Conservation (phyloP, 768 basidiomycete species). For the button mushroom (Agaricus bisporus) region DNA sequence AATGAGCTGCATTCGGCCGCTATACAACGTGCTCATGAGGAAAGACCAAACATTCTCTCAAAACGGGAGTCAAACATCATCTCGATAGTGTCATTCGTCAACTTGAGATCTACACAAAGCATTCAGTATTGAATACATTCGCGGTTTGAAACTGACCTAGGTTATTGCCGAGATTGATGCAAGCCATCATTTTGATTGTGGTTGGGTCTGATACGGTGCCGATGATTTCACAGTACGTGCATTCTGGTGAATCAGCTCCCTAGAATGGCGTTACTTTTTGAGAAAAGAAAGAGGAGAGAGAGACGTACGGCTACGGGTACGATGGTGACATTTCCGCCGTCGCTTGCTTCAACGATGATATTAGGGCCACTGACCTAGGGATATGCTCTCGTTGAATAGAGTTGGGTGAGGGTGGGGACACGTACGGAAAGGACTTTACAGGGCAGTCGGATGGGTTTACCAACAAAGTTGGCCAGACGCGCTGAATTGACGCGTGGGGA, state of each 20-base stretch:
- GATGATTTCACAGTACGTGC: slow-evolving; percentile 61
- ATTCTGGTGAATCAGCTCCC: slow-evolving; percentile 36
- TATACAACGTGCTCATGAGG: too few species aligned
- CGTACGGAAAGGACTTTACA: slow-evolving; percentile 55
- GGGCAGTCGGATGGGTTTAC: slow-evolving; percentile 52
- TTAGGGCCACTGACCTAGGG: slow-evolving; percentile 1
- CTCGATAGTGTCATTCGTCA: slow-evolving; percentile 58
- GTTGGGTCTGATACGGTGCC: slow-evolving; percentile 52
- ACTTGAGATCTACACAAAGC: slow-evolving; percentile 39
- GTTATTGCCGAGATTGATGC: slow-evolving; percentile 51
- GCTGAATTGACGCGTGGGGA: slow-evolving; percentile 59
- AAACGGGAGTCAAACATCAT: slow-evolving; percentile 57
- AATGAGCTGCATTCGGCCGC: too few species aligned
- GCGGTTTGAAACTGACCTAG: slow-evolving; percentile 43
- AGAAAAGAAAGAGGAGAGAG: not conserved
- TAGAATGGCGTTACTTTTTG: slow-evolving; percentile 13
- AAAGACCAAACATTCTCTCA: not conserved
- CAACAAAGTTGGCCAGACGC: slow-evolving; percentile 43
- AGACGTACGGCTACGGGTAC: slow-evolving; percentile 31
- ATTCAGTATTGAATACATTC: not conserved
- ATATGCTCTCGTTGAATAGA: not conserved
- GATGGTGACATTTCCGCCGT: slow-evolving; percentile 57
- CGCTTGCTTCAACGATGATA: slow-evolving; percentile 58
- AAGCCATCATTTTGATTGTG: slow-evolving; percentile 48
- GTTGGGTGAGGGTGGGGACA: slow-evolving; percentile 11